Base-by-base conservation (phyloP, 2,329 filamentous ascomycete genomes). In the Botrytis hyacinthi region DNA sequence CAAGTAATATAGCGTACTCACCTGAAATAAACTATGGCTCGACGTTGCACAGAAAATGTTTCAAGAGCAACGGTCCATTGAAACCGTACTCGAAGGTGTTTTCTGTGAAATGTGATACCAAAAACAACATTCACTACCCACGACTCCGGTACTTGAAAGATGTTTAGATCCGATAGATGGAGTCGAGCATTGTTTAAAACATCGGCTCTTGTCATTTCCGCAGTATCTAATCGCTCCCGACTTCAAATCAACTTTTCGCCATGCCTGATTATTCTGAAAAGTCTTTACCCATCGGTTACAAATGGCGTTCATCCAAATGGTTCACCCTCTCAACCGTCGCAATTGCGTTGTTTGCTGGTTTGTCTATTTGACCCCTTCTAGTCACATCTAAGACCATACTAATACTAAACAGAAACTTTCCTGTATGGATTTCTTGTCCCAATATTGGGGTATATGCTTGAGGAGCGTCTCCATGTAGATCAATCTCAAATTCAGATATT, bases 361-460 rank as follows among this genome's bases (percentile, higher is more conserved):
- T 37, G 65, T 67, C 29, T 37, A 7, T 14, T 6, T 6, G 8
- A 20, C 12, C 18, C 8, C 10, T 18, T 51, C 35, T 12, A 35
- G 8, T 12, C 42, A 37, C 14, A 29, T 67, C 10, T 2, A n/a
- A 51, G 10, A 40, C 1, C 6, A 10, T 18, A 67, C 44, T 51
- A 67, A 51, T 26, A n/a, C 10, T 22, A 10, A 40, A 32, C 14
- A 67, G 65, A 67, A n/a, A 67, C 44, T 51, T 67, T 67, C 10
- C 65, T 67, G 8, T 67, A 67, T 51, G 65, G 65, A 26, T 67
- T 67, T 40, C 29, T 67, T 10, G 44, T 67, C 3, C 65, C 65
- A 20, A 67, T 67, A 4, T 32, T 67, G 7, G 65, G 44, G 35
- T 51, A 67, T 37, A 67, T 67, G 42, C 42, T 67, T 6, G 20